Evolutionary conservation across 306 rosid species (phyloP).

Genomic region (Senna siamea): DNA sequence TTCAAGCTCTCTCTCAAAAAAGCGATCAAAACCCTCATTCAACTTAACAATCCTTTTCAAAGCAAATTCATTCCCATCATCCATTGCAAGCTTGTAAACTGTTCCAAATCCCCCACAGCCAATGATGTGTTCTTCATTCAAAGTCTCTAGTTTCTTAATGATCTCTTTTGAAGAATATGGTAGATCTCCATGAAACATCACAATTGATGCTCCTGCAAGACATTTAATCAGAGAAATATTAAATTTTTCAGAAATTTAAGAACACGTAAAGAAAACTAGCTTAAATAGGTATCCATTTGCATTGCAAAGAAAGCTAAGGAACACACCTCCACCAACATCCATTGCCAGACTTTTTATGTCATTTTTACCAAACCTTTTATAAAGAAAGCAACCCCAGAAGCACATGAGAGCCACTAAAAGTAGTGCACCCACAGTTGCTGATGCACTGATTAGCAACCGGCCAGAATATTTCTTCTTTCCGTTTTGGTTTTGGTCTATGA

Average conservation of each 20-base stretch:
- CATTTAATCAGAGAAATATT: conserved; percentile 33
- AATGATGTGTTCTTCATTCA: conserved; percentile 89
- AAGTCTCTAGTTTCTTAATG: conserved; percentile 88
- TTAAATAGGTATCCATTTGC: conserved; percentile 27
- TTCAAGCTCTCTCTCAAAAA: conserved; percentile 97
- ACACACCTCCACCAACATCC: conserved; percentile 88
- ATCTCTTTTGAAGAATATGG: conserved; percentile 98
- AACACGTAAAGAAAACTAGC: conserved; percentile 29
- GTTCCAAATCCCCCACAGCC: conserved; percentile 96
- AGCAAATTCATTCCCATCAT: conserved; percentile 94
- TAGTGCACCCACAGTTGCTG: conserved; percentile 96
- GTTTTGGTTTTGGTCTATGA: conserved; percentile 62
- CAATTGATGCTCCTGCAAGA: conserved; percentile 85
- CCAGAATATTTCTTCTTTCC: conserved; percentile 90
- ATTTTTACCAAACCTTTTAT: conserved; percentile 86
- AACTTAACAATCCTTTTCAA: conserved; percentile 86
- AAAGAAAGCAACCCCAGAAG: conserved; percentile 99
- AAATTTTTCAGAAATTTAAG: conserved; percentile 38
- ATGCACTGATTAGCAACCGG: conserved; percentile 92
- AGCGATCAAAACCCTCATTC: conserved; percentile 95
- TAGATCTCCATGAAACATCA: conserved; percentile 98
- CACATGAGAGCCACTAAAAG: conserved; percentile 99
- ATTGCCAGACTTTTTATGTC: conserved; percentile 69
- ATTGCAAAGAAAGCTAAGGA: conserved; percentile 40
- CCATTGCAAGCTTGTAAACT: conserved; percentile 98